Conservation (phyloP, 176 grass and related monocot genomes). For the Aegilops tauschii region DNA sequence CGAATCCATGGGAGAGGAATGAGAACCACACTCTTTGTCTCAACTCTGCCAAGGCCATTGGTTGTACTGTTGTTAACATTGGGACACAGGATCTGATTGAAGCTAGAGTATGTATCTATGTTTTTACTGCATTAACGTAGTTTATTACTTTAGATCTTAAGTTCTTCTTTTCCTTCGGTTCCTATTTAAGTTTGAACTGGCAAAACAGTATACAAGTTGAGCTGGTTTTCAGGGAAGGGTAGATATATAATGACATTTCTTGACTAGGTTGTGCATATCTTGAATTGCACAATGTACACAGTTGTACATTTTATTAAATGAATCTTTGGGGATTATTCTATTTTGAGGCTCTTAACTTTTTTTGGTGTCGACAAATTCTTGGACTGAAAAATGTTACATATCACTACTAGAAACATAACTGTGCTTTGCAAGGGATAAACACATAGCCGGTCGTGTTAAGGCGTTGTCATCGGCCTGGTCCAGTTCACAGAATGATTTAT, state of each 20-base stretch:
- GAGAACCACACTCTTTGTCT: conserved; percentile 98
- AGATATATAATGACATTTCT: not conserved
- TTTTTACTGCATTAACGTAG: not conserved
- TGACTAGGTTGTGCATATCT: not conserved
- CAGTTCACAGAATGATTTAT: not conserved
- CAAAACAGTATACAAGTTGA: not conserved
- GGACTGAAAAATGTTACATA: not conserved
- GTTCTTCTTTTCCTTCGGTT: not conserved
- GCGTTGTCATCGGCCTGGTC: not conserved
- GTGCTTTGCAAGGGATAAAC: not conserved
- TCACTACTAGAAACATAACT: not conserved
- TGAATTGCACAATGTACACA: not conserved
- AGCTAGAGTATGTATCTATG: conserved; percentile 69
- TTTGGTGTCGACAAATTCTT: not conserved
- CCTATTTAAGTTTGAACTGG: conserved; percentile 5
- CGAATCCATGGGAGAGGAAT: conserved; percentile 95
- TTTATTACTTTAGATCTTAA: not conserved
- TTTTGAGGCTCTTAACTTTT: not conserved
- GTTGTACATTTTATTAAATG: not conserved
- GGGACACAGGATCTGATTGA: conserved; percentile 97
- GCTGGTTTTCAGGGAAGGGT: not conserved
- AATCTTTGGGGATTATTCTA: not conserved
- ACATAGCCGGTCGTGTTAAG: not conserved
- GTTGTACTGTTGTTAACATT: conserved; percentile 97
- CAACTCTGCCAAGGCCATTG: conserved; percentile 98